Percentiles rank a stretch among this genome's conserved stretches.
Conservation (phyloP, 2,329 filamentous ascomycete species). For the Neophaeococcomyces aloes region DNA sequence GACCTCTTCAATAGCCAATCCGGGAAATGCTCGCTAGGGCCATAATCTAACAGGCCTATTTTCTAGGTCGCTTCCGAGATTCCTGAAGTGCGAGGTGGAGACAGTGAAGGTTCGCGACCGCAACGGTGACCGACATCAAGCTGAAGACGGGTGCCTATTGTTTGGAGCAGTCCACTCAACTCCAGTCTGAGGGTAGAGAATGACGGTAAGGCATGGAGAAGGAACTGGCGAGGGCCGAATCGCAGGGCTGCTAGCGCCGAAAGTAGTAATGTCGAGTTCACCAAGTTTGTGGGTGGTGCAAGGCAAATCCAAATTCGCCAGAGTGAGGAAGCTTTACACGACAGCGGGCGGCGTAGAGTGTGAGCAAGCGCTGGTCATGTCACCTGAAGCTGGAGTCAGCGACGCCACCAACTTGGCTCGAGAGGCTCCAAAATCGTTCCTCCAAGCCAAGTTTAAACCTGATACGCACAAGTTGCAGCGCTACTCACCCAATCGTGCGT, state of each 20-base stretch:
- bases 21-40: not conserved
- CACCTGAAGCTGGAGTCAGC: too few species aligned
- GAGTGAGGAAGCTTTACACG: constrained; percentile 3
- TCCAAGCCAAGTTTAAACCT: not conserved
- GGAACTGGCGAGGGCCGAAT: constrained; percentile 7
- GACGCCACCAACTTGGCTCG: too few species aligned
- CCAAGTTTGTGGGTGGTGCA: not conserved
- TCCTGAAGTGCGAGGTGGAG: not conserved
- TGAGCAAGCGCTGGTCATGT: not conserved
- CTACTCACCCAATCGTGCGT: not conserved
- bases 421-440: too few species aligned
- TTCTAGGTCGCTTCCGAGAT: not conserved
- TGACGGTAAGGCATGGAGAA: not conserved
- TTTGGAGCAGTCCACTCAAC: not conserved
- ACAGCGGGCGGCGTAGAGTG: not conserved
- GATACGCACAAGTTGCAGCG: not conserved
- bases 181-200: not conserved
- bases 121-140: not conserved
- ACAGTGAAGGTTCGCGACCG: not conserved
- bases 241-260: constrained; percentile 5
- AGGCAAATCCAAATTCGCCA: not conserved
- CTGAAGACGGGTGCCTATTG: too few species aligned
- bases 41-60: not conserved
- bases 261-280: constrained; percentile 7
- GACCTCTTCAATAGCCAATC: not conserved